Evolutionary conservation across 768 basidiomycete genomes (phyloP), one percentile per base, ranked within the genome.

Genomic region (Pleurotus cornucopiae): DNA sequence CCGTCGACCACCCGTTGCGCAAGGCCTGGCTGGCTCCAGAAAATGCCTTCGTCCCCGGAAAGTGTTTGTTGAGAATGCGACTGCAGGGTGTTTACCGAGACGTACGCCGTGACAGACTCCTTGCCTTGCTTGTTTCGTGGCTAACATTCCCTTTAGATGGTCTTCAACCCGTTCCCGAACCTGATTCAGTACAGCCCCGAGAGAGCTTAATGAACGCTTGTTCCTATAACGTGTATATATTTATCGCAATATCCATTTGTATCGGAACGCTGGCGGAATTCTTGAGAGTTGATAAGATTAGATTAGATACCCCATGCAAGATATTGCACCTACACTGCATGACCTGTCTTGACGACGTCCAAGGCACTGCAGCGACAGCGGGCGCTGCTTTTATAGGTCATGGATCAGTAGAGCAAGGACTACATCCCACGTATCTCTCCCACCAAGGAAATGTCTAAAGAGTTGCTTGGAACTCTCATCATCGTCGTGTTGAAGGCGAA

Each of bases 401-500:
- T 40, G 14, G 23, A 11, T 23, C 21, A 41, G 41, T 53, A 40
- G 23, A 53, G 18, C 39, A 37, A 20, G 4, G 6, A 14, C 6
- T 6, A 37, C 4, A 16, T 14, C 6, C 25, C 48, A 30, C 21
- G 2, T 5, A 16, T 46, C 30, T n/a, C 20, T 44, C 6, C 48
- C 21, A 26, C 16, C 25, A 11, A 38, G 38, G 14, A 11, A n/a
- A 70, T 73, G 66, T 66, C 72, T 45, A 68, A 69, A 58, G 73
- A 73, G 47, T 55, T 85, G 69, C 71, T 94, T 25, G 94, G 94
- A 13, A 95, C 91, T 6, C 78, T 96, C 52, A 81, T 94, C 56
- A 79, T 93, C 30, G 89, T 95, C 43, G 80, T 95, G 14, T 81
- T 95, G 61, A 92, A 94, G 70, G 93, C 89, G 4, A 81, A 80